Evolutionary conservation across 1,139 yeast genomes (phyloP).

Genomic region (Pichia terricola): DNA sequence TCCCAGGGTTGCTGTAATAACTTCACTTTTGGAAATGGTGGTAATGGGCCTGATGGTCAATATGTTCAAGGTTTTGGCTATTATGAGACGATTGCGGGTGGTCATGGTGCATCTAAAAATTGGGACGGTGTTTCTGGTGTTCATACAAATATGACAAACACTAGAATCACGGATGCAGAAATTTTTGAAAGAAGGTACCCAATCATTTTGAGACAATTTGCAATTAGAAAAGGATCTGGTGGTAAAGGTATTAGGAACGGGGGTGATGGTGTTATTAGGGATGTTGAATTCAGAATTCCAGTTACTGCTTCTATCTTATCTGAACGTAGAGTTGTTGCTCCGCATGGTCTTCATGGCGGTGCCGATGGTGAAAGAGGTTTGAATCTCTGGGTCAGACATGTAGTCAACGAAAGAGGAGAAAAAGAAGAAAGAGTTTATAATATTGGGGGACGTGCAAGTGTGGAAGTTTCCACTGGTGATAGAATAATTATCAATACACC

Average conservation of each 20-base stretch:
- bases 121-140: conserved; percentile 33
- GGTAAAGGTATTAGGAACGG: conserved; percentile 27
- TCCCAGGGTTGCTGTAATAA: conserved; percentile 38
- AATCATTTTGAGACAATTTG: conserved; percentile 27
- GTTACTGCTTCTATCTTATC: conserved; percentile 29
- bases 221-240: conserved; percentile 24
- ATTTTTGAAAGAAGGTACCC: conserved; percentile 32
- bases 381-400: conserved; percentile 29
- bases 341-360: conserved; percentile 31
- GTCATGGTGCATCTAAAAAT: conserved; percentile 34
- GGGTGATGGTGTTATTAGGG: conserved; percentile 31
- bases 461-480: conserved; percentile 32
- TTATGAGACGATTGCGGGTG: conserved; percentile 40
- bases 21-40: conserved; percentile 38
- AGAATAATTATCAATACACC: conserved; percentile 36
- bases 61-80: conserved; percentile 36
- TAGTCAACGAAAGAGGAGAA: conserved; percentile 12
- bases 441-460: conserved; percentile 25
- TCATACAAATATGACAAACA: conserved; percentile 38
- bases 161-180: conserved; percentile 32
- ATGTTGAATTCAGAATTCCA: conserved; percentile 28
- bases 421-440: conserved; percentile 15
- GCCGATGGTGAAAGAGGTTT: conserved; percentile 32
- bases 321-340: conserved; percentile 30
- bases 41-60: conserved; percentile 23